phyloP scores from a whole-genome alignment of 1,284 basidiomycete genomes.

The Coniferiporia sulphurascens region DNA sequence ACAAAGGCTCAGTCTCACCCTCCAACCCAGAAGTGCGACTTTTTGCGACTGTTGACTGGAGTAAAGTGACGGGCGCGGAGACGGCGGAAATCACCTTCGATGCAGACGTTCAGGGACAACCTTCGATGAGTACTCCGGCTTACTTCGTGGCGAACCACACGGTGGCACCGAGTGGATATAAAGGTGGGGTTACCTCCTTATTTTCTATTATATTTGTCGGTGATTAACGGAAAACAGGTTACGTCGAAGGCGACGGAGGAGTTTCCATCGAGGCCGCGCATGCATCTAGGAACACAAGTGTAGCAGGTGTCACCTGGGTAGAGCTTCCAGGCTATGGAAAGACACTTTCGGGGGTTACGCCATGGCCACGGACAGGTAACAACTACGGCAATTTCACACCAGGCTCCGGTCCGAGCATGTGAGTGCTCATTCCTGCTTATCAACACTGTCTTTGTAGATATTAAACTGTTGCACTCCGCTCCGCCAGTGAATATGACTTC shows the following conservation, averaged over 20 bases:
- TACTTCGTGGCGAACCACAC: constrained; percentile 11
- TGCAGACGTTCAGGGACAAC: constrained; percentile 6
- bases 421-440: constrained; percentile 22
- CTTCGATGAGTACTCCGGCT: constrained; percentile 8
- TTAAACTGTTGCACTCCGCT: background rate
- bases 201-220: background rate
- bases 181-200: background rate
- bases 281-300: constrained; percentile 46
- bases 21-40: constrained; percentile 49
- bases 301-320: constrained; percentile 50
- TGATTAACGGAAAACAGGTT: constrained; percentile 31
- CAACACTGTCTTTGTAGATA: too few species aligned
- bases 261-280: constrained; percentile 65
- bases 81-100: constrained; percentile 11
- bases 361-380: constrained; percentile 50
- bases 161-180: constrained; percentile 7
- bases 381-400: constrained; percentile 49
- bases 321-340: constrained; percentile 54
- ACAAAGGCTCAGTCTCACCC: constrained; percentile 44
- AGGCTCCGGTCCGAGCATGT: constrained; percentile 60
- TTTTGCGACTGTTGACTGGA: constrained; percentile 59
- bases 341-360: constrained; percentile 56
- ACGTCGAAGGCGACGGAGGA: constrained; percentile 60
- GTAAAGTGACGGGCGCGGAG: constrained; percentile 30
- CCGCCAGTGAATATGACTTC: constrained; percentile 66